These are phyloP conservation scores for Acorus gramineus DNA, from an alignment of 106 monocot species.

Conservation along the genomic window DNA sequence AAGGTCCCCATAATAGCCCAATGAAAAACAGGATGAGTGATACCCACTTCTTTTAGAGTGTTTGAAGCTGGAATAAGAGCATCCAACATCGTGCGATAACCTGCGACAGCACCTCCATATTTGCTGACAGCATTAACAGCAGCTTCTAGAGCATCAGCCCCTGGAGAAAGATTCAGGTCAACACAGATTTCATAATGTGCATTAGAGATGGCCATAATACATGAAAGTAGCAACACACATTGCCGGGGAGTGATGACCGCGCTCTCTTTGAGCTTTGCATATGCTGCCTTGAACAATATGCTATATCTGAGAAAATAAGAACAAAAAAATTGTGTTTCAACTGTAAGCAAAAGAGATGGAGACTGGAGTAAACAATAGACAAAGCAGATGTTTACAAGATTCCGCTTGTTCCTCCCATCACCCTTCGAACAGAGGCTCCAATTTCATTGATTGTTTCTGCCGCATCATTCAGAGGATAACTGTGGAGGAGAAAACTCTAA, in stretches of 20 bases:
- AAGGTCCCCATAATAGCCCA: too few relatives aligned
- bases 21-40: too few relatives aligned
- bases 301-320: conserved; percentile 43
- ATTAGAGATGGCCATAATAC: neutral
- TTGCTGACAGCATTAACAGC: conserved; percentile 79
- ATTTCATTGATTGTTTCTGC: conserved; percentile 90
- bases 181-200: neutral
- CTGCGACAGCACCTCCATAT: conserved; percentile 83
- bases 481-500: conserved; percentile 21
- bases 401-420: conserved; percentile 99
- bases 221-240: conserved; percentile 30
- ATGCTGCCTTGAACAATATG: conserved; percentile 92
- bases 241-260: conserved; percentile 37
- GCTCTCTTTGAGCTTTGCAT: conserved; percentile 60
- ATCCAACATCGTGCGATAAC: conserved; percentile 92
- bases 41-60: conserved; percentile 55
- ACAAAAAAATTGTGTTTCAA: too few relatives aligned
- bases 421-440: conserved; percentile 63
- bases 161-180: conserved; percentile 24
- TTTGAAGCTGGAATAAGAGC: conserved; percentile 78
- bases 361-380: neutral
- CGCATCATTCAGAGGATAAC: conserved; percentile 88
- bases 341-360: neutral
- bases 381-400: conserved; percentile 47
- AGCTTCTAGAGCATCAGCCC: conserved; percentile 75